These are phyloP conservation scores for Entophlyctis luteolus DNA, from an alignment of 192 early-diverging fungal species.

Conservation along the genomic window DNA sequence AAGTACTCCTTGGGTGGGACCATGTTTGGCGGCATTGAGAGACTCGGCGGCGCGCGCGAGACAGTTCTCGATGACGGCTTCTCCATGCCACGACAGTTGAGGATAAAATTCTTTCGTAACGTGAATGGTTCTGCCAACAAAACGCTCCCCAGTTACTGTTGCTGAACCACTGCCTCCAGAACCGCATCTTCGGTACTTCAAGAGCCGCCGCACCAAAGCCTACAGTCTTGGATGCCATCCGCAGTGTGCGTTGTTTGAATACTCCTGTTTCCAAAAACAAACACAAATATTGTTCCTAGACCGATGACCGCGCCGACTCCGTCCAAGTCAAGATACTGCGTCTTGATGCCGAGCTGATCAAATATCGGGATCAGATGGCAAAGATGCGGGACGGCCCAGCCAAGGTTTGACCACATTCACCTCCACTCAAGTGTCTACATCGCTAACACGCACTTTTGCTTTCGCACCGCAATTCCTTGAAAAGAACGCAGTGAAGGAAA, in stretches of 20 bases:
- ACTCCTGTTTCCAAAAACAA: neutral
- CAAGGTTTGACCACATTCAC: conserved; percentile 14
- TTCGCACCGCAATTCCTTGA: neutral
- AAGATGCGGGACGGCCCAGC: conserved; percentile 69
- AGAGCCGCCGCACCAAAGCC: conserved; percentile 81
- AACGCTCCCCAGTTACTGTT: too few relatives aligned
- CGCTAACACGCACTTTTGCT: neutral
- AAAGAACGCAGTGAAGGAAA: conserved; percentile 86
- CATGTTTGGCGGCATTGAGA: too few relatives aligned
- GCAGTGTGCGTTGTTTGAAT: conserved; percentile 43
- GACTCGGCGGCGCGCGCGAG: too few relatives aligned
- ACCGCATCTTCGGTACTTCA: conserved; percentile 87
- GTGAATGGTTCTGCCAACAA: too few relatives aligned
- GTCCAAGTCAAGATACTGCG: conserved; percentile 93
- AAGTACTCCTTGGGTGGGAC: too few relatives aligned
- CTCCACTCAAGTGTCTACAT: neutral
- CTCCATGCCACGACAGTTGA: too few relatives aligned
- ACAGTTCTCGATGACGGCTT: too few relatives aligned
- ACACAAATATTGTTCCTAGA: conserved; percentile 44
- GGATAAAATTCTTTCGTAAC: too few relatives aligned
- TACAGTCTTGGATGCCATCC: conserved; percentile 83
- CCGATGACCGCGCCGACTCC: conserved; percentile 77
- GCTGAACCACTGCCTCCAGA: too few relatives aligned
- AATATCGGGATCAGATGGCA: conserved; percentile 89
- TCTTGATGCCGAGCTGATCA: conserved; percentile 86